Percentiles rank a stretch among this genome's conserved stretches.
phyloP scores from a whole-genome alignment of 2,329 filamentous ascomycete genomes.

The Knufia fluminis region DNA sequence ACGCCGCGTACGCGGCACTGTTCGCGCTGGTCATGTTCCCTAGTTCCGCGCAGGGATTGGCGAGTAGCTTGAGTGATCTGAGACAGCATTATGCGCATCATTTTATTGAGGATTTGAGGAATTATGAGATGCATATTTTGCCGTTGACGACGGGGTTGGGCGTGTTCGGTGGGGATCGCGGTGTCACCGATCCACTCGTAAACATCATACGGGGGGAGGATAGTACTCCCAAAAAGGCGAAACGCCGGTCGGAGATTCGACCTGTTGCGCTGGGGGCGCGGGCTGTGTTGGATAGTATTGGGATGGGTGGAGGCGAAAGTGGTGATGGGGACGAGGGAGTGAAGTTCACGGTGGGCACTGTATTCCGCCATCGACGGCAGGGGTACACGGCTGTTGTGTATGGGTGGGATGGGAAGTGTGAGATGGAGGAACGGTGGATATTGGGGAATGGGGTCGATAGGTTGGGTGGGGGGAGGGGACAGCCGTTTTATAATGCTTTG shows the following conservation, averaged over 20 bases:
- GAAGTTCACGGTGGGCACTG: slow-evolving; percentile 64
- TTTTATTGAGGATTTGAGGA: slow-evolving; percentile 61
- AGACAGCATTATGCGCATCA: slow-evolving; percentile 55
- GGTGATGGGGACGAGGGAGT: slow-evolving; percentile 37
- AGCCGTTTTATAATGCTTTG: slow-evolving; percentile 81
- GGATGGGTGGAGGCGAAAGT: slow-evolving; percentile 32
- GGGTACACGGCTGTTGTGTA: slow-evolving; percentile 71
- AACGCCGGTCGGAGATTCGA: slow-evolving; percentile 25
- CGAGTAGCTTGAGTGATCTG: slow-evolving; percentile 56
- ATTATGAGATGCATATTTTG: slow-evolving; percentile 59
- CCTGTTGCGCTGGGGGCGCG: slow-evolving; percentile 29
- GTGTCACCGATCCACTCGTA: slow-evolving; percentile 37
- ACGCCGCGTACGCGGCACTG: slow-evolving; percentile 61
- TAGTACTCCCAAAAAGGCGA: slow-evolving; percentile 29
- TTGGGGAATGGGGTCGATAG: slow-evolving; percentile 54
- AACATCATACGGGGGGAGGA: slow-evolving; percentile 49
- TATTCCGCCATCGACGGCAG: slow-evolving; percentile 76
- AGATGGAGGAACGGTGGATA: slow-evolving; percentile 55
- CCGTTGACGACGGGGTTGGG: slow-evolving; percentile 48
- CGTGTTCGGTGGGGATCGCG: slow-evolving; percentile 36
- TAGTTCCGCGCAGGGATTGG: slow-evolving; percentile 37
- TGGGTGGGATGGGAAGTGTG: slow-evolving; percentile 67
- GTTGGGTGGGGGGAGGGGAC: slow-evolving; percentile 49
- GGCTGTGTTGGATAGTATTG: no score
- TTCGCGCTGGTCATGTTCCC: slow-evolving; percentile 60